phyloP scores from a whole-genome alignment of 2,329 filamentous ascomycete species.

The Cercospora berteroae region DNA sequence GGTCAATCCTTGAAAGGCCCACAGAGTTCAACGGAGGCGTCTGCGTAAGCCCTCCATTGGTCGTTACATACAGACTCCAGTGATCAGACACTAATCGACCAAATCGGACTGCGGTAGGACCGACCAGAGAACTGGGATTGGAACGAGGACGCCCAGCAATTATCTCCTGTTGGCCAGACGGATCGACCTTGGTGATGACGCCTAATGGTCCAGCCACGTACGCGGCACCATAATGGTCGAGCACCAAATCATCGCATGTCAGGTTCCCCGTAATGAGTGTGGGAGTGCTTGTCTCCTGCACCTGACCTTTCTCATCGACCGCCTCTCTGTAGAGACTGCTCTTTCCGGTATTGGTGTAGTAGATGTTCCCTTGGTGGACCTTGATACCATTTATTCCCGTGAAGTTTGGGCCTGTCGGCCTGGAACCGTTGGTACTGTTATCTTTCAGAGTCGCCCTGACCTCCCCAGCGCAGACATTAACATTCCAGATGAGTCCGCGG shows the following conservation, averaged over 20 bases:
- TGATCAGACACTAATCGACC: constrained; percentile 10
- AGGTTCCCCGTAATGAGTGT: background rate
- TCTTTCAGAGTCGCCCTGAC: constrained; percentile 11
- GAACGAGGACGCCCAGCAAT: background rate
- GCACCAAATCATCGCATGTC: constrained; percentile 11
- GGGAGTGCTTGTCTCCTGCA: background rate
- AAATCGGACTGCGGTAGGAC: constrained; percentile 11
- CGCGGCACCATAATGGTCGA: background rate
- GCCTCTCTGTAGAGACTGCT: constrained; percentile 4
- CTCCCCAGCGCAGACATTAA: constrained; percentile 7
- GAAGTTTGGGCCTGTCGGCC: background rate
- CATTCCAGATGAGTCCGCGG: constrained; percentile 17
- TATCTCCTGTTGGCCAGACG: background rate
- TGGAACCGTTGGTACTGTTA: constrained; percentile 9
- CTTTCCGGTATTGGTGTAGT: constrained; percentile 10
- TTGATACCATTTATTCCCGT: constrained; percentile 10
- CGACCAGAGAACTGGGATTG: constrained; percentile 5
- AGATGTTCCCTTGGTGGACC: constrained; percentile 7
- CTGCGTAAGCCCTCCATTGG: background rate
- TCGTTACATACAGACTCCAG: constrained; percentile 10
- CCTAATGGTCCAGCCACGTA: background rate
- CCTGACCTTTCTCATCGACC: constrained; percentile 1
- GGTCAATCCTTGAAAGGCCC: background rate
- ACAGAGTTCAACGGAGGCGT: background rate
- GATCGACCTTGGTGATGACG: background rate